Conservation (phyloP, 1,284 basidiomycete species). For the Naganishia cerealis region DNA sequence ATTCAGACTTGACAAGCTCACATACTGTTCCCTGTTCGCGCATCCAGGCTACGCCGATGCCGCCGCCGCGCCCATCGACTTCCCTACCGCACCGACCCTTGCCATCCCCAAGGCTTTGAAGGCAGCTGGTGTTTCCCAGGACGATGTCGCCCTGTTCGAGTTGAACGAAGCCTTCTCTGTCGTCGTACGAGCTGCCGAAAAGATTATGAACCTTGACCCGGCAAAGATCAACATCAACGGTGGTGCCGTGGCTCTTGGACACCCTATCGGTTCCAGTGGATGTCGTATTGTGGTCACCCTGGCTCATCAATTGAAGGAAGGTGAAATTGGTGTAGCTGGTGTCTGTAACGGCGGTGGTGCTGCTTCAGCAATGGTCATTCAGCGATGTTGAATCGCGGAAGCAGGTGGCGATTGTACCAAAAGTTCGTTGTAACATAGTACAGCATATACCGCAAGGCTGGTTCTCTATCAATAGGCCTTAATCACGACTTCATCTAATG, state of each 20-base stretch:
- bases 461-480: background rate
- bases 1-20: conserved; percentile 49
- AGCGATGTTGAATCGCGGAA: conserved; percentile 57
- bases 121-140: conserved; percentile 75
- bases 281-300: conserved; percentile 93
- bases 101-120: conserved; percentile 87
- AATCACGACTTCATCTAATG: no score
- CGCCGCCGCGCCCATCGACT: conserved; percentile 93
- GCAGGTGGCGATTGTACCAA: conserved; percentile 14
- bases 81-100: conserved; percentile 89
- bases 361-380: conserved; percentile 83
- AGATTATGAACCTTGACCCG: conserved; percentile 77
- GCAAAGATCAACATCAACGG: conserved; percentile 91
- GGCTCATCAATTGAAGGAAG: conserved; percentile 85
- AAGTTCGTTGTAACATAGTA: conserved; percentile 26
- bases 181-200: conserved; percentile 87
- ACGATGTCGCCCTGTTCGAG: conserved; percentile 90
- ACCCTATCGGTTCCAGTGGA: conserved; percentile 92
- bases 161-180: conserved; percentile 98
- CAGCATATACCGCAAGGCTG: conserved; percentile 13
- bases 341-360: conserved; percentile 98
- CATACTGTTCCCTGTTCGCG: background rate
- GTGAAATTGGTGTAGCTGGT: conserved; percentile 93
- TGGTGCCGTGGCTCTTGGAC: conserved; percentile 89
- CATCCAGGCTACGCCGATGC: conserved; percentile 89